A percentile compares a stretch with the other conserved stretches of the same genome.
Conservation (phyloP, 768 basidiomycete genomes). For the Mycena pura region DNA sequence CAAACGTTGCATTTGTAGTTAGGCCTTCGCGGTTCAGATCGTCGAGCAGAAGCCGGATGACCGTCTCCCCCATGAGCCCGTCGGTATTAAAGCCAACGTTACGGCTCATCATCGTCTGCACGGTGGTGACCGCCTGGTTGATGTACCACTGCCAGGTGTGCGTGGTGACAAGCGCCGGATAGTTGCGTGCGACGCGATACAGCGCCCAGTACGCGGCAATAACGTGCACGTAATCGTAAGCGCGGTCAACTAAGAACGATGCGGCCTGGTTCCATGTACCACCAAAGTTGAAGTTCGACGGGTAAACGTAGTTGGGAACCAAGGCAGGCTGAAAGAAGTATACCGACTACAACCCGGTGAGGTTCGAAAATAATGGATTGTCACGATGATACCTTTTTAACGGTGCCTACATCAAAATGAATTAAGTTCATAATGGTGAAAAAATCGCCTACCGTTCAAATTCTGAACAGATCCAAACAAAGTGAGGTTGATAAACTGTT, state of each 20-base stretch:
- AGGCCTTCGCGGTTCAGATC: slow-evolving; percentile 61
- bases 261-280: slow-evolving; percentile 61
- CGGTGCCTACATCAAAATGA: slow-evolving; percentile 44
- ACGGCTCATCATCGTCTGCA: slow-evolving; percentile 52
- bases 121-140: slow-evolving; percentile 58
- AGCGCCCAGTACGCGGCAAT: slow-evolving; percentile 60
- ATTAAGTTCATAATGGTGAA: background rate
- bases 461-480: slow-evolving; percentile 61
- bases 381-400: slow-evolving; percentile 51
- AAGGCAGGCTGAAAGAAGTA: slow-evolving; percentile 58
- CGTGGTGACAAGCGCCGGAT: slow-evolving; percentile 52
- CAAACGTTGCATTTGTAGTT: slow-evolving; percentile 51
- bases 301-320: slow-evolving; percentile 55
- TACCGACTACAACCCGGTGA: slow-evolving; percentile 43
- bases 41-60: slow-evolving; percentile 51
- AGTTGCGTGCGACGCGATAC: slow-evolving; percentile 64
- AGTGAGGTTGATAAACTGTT: slow-evolving; percentile 53
- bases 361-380: background rate
- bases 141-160: slow-evolving; percentile 65
- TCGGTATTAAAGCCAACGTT: slow-evolving; percentile 51
- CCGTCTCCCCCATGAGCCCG: slow-evolving; percentile 66
- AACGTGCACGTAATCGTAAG: slow-evolving; percentile 61
- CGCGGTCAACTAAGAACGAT: slow-evolving; percentile 55
- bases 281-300: slow-evolving; percentile 56
- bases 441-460: slow-evolving; percentile 42